These are phyloP conservation scores for Quercus suber DNA, from an alignment of 306 rosid species.

Conservation along the genomic window DNA sequence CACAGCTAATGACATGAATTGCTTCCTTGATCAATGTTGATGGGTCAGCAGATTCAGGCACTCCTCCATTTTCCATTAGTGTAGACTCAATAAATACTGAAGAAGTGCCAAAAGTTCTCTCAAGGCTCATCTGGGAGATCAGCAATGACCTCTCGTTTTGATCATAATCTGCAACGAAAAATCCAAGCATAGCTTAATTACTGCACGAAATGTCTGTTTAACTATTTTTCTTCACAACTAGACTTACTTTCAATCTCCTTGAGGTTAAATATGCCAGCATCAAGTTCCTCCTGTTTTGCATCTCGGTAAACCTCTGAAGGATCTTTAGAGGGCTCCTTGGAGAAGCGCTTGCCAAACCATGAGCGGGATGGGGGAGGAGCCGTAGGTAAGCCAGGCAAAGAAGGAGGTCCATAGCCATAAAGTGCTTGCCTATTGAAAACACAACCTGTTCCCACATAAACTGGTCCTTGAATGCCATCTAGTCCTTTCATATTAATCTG, in stretches of 20 bases:
- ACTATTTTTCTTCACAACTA: not conserved
- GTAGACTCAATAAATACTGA: conserved; percentile 94
- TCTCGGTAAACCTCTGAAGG: conserved; percentile 68
- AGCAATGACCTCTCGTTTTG: conserved; percentile 95
- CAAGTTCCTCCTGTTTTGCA: conserved; percentile 86
- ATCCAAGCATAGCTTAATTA: conserved; percentile 6
- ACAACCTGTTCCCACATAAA: conserved; percentile 96
- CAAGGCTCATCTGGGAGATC: conserved; percentile 92
- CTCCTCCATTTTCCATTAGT: conserved; percentile 91
- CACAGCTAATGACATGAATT: conserved; percentile 94
- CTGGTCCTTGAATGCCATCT: conserved; percentile 98
- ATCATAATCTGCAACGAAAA: conserved; percentile 66
- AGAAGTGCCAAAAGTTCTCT: conserved; percentile 93
- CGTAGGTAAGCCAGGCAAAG: conserved; percentile 70
- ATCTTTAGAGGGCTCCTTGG: conserved; percentile 77
- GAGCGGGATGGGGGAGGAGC: conserved; percentile 62
- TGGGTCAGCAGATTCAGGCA: conserved; percentile 72
- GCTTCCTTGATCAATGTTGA: conserved; percentile 90
- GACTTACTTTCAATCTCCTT: conserved; percentile 83
- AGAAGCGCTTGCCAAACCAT: conserved; percentile 56
- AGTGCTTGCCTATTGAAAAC: conserved; percentile 96
- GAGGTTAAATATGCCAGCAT: conserved; percentile 93
- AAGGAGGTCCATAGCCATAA: conserved; percentile 95
- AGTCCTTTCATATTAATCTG: conserved; percentile 99
- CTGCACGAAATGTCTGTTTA: conserved; percentile 16